Conservation (phyloP, 768 basidiomycete species). For the Lentinus brumalis region DNA sequence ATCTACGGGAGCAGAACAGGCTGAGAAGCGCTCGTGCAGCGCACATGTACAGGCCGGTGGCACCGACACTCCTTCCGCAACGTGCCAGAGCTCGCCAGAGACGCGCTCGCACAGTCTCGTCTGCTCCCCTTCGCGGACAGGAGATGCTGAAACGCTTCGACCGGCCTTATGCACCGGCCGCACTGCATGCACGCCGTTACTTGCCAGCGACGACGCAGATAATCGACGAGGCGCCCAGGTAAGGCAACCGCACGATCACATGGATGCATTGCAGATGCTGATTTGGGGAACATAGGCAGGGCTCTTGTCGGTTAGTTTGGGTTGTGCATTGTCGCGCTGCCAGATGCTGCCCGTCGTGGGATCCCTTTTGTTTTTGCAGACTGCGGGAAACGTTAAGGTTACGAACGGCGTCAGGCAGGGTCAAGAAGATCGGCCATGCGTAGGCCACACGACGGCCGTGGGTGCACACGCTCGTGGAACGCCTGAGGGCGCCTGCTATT, state of each 20-base stretch:
- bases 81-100: not conserved
- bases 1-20: no score
- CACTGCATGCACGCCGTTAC: not conserved
- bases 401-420: not conserved
- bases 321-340: constrained; percentile 14
- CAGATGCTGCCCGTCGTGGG: constrained; percentile 3
- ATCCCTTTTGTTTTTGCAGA: constrained; percentile 6
- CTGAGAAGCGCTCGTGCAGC: not conserved
- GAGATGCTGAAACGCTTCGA: not conserved
- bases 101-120: not conserved
- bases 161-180: not conserved
- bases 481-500: constrained; percentile 1
- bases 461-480: not conserved
- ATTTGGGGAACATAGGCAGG: constrained; percentile 5
- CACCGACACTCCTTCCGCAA: not conserved
- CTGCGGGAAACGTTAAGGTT: not conserved
- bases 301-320: constrained; percentile 12
- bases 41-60: not conserved
- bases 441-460: not conserved
- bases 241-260: not conserved
- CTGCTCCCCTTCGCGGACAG: not conserved
- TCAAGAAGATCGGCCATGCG: constrained; percentile 3
- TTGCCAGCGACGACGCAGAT: not conserved
- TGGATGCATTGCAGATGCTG: constrained; percentile 1
- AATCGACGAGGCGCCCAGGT: not conserved